Base-by-base conservation (phyloP, 345 rosid species). In the Aquilaria malaccensis region DNA sequence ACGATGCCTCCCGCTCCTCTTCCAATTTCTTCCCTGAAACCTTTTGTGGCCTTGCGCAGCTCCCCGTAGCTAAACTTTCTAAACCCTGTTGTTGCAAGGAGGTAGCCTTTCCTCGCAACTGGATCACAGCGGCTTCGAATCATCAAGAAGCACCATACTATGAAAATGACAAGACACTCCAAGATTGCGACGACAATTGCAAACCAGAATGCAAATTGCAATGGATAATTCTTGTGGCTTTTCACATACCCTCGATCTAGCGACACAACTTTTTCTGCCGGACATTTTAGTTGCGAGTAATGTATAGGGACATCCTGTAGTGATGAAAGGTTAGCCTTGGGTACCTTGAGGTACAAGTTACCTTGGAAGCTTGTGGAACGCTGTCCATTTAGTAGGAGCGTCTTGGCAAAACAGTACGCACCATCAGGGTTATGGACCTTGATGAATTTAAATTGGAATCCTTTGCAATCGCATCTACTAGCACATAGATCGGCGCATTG, bases 401-500 rank as follows among this genome's bases (percentile, higher is more conserved):
- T 3, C 33, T 54, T 54, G 10, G 15, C 10, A 32, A 22, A 54
- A 30, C 57, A 54, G 31, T 30, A 2, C 22, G 22, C 22, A 50
- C 52, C n/a, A 45, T 7, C 7, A 45, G 49, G 7, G 9, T 6
- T 45, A 7, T 45, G 9, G 7, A 11, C 9, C 6, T 11, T 11
- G 55, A 12, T 0, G 7, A 14, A 2, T 4, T 52, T 4, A 52
- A 12, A 52, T 14, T 52, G 55, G 29, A 52, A 52, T 13, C 22
- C 55, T 52, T 12, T n/a, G 55, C 55, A 52, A 7, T 12, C 29
- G 30, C 55, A 52, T 2, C 48, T 3, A 9, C 64, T 29, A 6
- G 46, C 31, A 62, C 83, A 82, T 2, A 5, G 1, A 4, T 71
- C 41, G 50, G 53, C 13, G 60, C 85, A 78, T 15, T 10, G 10